A percentile compares a stretch with the other conserved stretches of the same genome.
phyloP scores from a whole-genome alignment of 176 grass and related monocot genomes.

The Lolium perenne region DNA sequence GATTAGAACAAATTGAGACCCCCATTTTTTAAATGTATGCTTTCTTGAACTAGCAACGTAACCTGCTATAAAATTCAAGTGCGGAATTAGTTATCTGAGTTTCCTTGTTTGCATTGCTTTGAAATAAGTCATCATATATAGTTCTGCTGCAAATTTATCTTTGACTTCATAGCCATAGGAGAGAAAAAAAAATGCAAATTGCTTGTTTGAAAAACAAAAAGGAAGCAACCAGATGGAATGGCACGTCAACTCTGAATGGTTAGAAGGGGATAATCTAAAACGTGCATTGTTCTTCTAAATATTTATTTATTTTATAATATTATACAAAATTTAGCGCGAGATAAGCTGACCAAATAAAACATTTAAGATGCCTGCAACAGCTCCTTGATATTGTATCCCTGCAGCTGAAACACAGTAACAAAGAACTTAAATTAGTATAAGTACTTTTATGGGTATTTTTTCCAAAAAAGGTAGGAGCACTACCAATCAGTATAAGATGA shows the following conservation, averaged over 20 bases:
- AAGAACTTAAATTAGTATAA: conserved; percentile 32
- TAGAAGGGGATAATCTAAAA: conserved; percentile 1
- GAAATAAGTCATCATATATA: background rate
- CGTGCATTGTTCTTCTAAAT: background rate
- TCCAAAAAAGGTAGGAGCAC: background rate
- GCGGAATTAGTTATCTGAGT: background rate
- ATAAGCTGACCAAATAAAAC: conserved; percentile 35
- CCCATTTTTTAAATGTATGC: background rate
- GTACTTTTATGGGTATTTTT: background rate
- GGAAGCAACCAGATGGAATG: background rate
- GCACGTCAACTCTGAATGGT: background rate
- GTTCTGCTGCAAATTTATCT: background rate
- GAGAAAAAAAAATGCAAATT: background rate
- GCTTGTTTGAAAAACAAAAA: background rate
- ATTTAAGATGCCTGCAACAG: conserved; percentile 74
- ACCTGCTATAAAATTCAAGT: background rate
- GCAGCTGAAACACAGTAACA: conserved; percentile 56
- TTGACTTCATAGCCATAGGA: background rate
- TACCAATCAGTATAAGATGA: background rate
- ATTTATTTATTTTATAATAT: background rate
- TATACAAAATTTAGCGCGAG: background rate
- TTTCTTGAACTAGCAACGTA: background rate
- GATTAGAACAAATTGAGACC: background rate
- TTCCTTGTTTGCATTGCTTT: background rate
- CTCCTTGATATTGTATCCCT: conserved; percentile 91